A percentile compares a stretch with the other conserved stretches of the same genome.
Evolutionary conservation across 164 flowering plant species (phyloP).

Genomic region (Hamamelis virginiana): DNA sequence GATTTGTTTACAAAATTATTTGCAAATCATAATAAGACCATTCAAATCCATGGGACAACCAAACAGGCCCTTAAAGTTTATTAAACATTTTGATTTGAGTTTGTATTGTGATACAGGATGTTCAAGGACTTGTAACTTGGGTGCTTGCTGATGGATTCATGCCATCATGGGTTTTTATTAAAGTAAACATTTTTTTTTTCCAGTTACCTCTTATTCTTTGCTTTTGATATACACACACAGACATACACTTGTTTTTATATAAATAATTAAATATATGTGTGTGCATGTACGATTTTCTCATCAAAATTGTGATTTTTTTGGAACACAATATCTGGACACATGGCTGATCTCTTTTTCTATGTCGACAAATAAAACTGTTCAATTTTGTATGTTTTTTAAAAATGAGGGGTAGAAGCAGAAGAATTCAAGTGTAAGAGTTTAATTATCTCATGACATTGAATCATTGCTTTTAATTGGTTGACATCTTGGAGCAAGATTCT

Average conservation of each 20-base stretch:
- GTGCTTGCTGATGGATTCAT: slow-evolving; percentile 91
- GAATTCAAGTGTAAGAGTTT: not conserved
- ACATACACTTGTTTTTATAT: too few species aligned
- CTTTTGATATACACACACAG: too few species aligned
- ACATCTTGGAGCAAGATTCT: not conserved
- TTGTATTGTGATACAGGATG: slow-evolving; percentile 55
- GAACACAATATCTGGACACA: not conserved
- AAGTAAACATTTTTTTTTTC: slow-evolving; percentile 39
- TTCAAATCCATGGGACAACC: too few species aligned
- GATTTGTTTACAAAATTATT: too few species aligned
- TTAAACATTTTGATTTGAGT: slow-evolving; percentile 1
- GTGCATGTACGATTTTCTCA: too few species aligned
- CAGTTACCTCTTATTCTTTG: not conserved
- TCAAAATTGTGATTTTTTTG: not conserved
- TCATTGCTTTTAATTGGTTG: not conserved
- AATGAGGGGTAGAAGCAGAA: not conserved
- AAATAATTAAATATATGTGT: too few species aligned
- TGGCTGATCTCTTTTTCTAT: too few species aligned
- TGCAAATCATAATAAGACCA: too few species aligned
- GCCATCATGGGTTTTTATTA: slow-evolving; percentile 95
- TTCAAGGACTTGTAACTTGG: slow-evolving; percentile 97
- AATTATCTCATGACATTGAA: not conserved
- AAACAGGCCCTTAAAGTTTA: too few species aligned
- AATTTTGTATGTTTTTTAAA: too few species aligned
- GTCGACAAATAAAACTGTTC: too few species aligned